These are phyloP conservation scores for Agaricus sinodeliciosus DNA, from an alignment of 768 basidiomycete genomes.

Conservation along the genomic window DNA sequence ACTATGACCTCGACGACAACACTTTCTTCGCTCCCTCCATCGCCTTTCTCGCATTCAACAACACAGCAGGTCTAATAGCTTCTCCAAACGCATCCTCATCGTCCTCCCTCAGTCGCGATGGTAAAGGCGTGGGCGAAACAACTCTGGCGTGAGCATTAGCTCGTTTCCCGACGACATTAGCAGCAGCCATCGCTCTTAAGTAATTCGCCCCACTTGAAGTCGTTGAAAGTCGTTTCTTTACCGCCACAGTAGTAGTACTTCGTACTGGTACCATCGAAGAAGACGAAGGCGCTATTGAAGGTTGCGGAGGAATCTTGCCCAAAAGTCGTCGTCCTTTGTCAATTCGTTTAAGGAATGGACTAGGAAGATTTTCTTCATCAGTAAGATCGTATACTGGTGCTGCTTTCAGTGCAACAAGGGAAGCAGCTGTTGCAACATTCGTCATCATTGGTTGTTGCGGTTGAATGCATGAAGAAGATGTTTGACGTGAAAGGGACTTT, in stretches of 20 bases:
- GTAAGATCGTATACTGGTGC: conserved; percentile 56
- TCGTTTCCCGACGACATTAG: conserved; percentile 36
- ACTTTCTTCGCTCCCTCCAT: conserved; percentile 47
- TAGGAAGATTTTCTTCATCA: conserved; percentile 82
- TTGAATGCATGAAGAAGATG: neutral
- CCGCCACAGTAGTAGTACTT: neutral
- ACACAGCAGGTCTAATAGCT: conserved; percentile 28
- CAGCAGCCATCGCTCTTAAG: conserved; percentile 55
- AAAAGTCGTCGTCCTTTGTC: neutral
- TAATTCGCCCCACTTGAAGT: conserved; percentile 39
- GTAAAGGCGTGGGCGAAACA: neutral
- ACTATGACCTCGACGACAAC: conserved; percentile 24
- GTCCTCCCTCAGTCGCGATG: neutral
- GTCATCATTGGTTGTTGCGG: conserved; percentile 8
- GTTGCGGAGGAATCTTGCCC: neutral
- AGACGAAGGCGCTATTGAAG: neutral
- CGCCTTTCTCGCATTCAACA: conserved; percentile 40
- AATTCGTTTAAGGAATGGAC: conserved; percentile 66
- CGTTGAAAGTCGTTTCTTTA: conserved; percentile 32
- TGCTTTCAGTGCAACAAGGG: conserved; percentile 21
- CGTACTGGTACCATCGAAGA: conserved; percentile 11
- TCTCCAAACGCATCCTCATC: conserved; percentile 13
- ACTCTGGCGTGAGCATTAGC: conserved; percentile 10
- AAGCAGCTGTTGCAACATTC: conserved; percentile 2
- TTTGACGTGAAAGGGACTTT: conserved; percentile 13